Evolutionary conservation across 1,284 basidiomycete species (phyloP).

Genomic region (Marasmius sp.): DNA sequence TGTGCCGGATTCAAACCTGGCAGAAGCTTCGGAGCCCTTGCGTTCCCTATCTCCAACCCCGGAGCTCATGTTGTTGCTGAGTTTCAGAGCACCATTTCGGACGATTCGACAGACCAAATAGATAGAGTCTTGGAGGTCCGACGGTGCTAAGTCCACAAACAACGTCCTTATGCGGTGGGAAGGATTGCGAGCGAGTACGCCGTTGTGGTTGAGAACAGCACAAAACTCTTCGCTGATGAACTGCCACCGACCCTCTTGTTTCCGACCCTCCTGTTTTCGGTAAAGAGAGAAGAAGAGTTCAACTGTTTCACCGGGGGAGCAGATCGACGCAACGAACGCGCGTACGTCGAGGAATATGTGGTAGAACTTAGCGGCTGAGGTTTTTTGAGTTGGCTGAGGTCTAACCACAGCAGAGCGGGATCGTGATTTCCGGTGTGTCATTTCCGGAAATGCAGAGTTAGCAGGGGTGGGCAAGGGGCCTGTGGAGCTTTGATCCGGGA

Average conservation of each 20-base stretch:
- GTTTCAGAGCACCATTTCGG: constrained; percentile 84
- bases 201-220: constrained; percentile 88
- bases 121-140: constrained; percentile 83
- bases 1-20: constrained; percentile 26
- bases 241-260: constrained; percentile 61
- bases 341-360: constrained; percentile 89
- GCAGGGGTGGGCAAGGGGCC: constrained; percentile 59
- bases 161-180: constrained; percentile 74
- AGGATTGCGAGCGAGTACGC: constrained; percentile 78
- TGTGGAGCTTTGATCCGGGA: constrained; percentile 36
- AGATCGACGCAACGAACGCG: constrained; percentile 89
- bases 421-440: constrained; percentile 42
- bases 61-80: constrained; percentile 56
- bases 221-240: constrained; percentile 97
- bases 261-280: constrained; percentile 83
- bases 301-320: constrained; percentile 86
- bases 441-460: constrained; percentile 67
- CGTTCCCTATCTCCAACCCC: constrained; percentile 49
- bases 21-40: constrained; percentile 53
- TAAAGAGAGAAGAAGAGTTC: constrained; percentile 96
- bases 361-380: constrained; percentile 70
- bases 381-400: constrained; percentile 32
- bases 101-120: constrained; percentile 91
- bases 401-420: constrained; percentile 50
- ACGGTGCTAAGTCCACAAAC: constrained; percentile 85